Percentiles rank a stretch among this genome's conserved stretches.
Conservation (phyloP, 371 early-diverging fungal species). For the Vavraia culicis region DNA sequence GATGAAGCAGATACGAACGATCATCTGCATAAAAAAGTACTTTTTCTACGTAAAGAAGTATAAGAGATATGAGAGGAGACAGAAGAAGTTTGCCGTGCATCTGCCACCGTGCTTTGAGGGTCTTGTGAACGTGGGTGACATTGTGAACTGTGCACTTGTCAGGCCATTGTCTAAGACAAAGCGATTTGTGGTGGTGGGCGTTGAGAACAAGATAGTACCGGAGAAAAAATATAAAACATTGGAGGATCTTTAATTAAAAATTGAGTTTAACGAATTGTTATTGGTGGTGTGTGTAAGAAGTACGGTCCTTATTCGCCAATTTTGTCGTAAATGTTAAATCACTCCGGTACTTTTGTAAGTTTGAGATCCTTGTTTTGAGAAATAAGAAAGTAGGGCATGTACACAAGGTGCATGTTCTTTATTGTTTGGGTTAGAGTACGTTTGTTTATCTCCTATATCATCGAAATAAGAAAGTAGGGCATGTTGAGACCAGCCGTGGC, state of each 20-base stretch:
- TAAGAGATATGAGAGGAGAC: slow-evolving; percentile 99
- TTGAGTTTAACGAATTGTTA: neutral
- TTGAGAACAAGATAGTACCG: slow-evolving; percentile 18
- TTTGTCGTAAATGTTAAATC: neutral
- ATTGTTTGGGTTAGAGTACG: no score
- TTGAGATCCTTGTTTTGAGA: neutral
- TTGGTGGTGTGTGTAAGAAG: neutral
- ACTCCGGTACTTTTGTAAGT: neutral
- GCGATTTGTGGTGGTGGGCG: slow-evolving; percentile 37
- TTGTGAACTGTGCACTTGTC: slow-evolving; percentile 64
- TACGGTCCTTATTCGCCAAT: neutral
- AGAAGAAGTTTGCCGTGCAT: slow-evolving; percentile 96
- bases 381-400: neutral
- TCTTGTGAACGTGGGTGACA: slow-evolving; percentile 62
- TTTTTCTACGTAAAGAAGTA: slow-evolving; percentile 97
- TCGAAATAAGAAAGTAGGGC: no score
- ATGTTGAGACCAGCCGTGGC: no score
- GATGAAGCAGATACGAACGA: slow-evolving; percentile 94
- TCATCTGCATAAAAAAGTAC: slow-evolving; percentile 89
- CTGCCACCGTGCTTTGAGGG: slow-evolving; percentile 87
- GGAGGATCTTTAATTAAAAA: neutral
- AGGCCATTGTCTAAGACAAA: slow-evolving; percentile 44
- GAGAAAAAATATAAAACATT: neutral
- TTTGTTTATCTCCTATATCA: no score
- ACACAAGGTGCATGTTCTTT: no score